Evolutionary conservation across 73 alveolate genomes (phyloP).

Genomic region (Uronychia setigera): DNA sequence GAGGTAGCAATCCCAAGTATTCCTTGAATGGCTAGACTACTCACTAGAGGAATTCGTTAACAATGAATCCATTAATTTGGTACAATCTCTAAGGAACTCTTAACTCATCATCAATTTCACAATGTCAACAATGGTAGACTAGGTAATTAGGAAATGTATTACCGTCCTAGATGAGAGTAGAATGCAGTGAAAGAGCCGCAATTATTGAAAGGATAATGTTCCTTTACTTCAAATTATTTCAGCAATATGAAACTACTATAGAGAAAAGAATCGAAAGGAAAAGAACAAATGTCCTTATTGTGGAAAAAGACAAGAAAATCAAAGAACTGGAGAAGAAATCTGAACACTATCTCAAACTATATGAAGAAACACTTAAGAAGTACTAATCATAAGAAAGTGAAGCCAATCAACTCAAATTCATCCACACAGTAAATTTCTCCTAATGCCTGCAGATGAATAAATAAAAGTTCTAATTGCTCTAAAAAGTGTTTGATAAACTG

Average conservation of each 20-base stretch:
- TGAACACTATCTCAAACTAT: neutral
- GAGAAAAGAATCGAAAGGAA: slow-evolving; percentile 5
- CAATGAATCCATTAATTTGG: neutral
- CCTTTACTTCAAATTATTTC: neutral
- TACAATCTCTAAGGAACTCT: neutral
- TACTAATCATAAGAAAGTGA: neutral
- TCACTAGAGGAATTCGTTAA: neutral
- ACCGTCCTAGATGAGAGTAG: neutral
- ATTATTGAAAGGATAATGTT: neutral
- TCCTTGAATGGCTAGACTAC: neutral
- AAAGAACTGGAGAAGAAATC: neutral
- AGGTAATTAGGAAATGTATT: neutral
- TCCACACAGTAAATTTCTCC: no score
- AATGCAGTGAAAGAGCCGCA: neutral
- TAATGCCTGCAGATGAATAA: neutral
- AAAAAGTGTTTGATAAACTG: neutral
- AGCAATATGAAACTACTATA: neutral
- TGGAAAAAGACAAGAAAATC: neutral
- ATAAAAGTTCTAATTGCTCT: neutral
- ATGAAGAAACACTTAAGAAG: neutral
- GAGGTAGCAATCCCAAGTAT: neutral
- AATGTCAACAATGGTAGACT: neutral
- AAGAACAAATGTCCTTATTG: neutral
- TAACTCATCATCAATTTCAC: neutral
- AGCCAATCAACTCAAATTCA: neutral